A percentile compares a stretch with the other conserved stretches of the same genome.
Conservation (phyloP, 2,329 filamentous ascomycete genomes). For the Pleurostoma richardsiae region DNA sequence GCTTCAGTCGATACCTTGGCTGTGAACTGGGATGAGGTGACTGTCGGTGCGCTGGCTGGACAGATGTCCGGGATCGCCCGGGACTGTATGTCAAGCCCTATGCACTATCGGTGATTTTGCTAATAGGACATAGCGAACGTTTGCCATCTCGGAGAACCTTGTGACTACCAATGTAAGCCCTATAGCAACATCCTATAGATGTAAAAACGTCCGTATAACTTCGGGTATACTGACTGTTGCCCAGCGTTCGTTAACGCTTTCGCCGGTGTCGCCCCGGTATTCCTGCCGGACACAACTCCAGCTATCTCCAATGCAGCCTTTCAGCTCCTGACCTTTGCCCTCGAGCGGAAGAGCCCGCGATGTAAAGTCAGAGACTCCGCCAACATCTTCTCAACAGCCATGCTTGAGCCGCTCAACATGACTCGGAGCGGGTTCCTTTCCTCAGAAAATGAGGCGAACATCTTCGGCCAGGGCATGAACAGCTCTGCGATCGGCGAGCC, state of each 20-base stretch:
- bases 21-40: constrained; percentile 14
- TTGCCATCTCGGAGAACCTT: constrained; percentile 10
- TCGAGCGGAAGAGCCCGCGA: constrained; percentile 1
- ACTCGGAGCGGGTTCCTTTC: constrained; percentile 7
- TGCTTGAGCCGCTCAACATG: constrained; percentile 13
- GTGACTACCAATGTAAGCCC: constrained; percentile 4
- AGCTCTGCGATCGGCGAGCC: constrained; percentile 10
- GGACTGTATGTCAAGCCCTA: constrained; percentile 8
- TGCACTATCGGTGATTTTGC: too few species aligned
- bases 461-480: constrained; percentile 10
- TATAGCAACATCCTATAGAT: background rate
- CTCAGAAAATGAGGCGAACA: background rate
- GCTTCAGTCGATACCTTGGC: background rate
- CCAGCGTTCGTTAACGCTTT: constrained; percentile 10
- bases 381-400: constrained; percentile 1
- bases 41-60: constrained; percentile 13
- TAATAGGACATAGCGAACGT: constrained; percentile 2
- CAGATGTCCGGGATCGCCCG: constrained; percentile 17
- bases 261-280: constrained; percentile 7
- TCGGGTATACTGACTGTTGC: background rate
- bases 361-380: background rate
- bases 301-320: constrained; percentile 17
- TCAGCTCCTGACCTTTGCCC: constrained; percentile 16
- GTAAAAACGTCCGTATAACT: too few species aligned
- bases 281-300: constrained; percentile 16